Percentiles rank a stretch among this genome's conserved stretches.
Conservation (phyloP, 495 filamentous ascomycete genomes). For the Xanthoparmelia taractica region DNA sequence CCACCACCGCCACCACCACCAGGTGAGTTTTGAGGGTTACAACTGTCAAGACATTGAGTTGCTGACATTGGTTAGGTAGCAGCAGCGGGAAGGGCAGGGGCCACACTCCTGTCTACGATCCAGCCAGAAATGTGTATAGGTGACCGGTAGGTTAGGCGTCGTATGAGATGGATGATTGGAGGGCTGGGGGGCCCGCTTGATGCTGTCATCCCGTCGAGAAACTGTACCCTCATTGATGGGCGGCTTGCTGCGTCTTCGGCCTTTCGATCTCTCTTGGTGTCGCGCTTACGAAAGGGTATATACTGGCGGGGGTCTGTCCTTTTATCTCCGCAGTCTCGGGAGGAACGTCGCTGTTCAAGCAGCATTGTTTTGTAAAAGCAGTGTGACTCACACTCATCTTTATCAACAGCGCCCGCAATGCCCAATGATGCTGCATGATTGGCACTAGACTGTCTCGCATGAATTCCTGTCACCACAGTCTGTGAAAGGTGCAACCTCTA, state of each 20-base stretch:
- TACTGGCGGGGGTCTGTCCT: background rate
- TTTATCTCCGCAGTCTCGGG: background rate
- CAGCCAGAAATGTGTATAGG: constrained; percentile 38
- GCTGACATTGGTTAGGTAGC: background rate
- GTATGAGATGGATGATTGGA: background rate
- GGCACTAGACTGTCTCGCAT: background rate
- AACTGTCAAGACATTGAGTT: background rate
- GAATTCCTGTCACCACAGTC: background rate
- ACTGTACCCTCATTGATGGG: background rate
- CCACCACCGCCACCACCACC: background rate
- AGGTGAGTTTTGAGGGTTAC: background rate
- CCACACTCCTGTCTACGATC: constrained; percentile 34
- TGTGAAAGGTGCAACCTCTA: background rate
- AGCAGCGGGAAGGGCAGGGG: background rate
- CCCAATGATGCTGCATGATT: constrained; percentile 16
- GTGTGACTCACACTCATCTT: background rate
- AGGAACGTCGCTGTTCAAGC: background rate
- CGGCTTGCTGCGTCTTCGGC: background rate
- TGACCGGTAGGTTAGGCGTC: constrained; percentile 1
- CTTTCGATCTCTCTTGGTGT: background rate
- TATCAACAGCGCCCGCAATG: background rate
- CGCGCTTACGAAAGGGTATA: background rate
- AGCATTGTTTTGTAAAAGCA: background rate
- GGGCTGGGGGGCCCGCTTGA: background rate
- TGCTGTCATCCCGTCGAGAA: background rate